A percentile compares a stretch with the other conserved stretches of the same genome.
Conservation (phyloP, 2,329 filamentous ascomycete genomes). For the Endoconidiophora polonica region DNA sequence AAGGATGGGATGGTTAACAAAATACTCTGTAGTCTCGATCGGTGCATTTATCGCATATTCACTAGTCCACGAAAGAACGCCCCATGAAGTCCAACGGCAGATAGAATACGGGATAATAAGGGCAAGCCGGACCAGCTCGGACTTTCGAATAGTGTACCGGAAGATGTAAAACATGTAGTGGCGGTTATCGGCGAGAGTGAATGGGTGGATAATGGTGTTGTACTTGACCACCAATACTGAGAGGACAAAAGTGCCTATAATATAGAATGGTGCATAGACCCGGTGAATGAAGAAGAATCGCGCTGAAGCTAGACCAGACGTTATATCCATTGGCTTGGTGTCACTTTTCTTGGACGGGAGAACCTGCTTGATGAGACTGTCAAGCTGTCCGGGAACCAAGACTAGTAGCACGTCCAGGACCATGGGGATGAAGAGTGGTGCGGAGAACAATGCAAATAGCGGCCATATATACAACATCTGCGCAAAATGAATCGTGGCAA, state of each 20-base stretch:
- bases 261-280: conserved; percentile 22
- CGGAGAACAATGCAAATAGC: conserved; percentile 76
- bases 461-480: conserved; percentile 96
- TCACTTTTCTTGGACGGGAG: not conserved
- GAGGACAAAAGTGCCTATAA: conserved; percentile 21
- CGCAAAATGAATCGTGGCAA: conserved; percentile 71
- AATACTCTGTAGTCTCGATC: conserved; percentile 11
- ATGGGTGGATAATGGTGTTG: conserved; percentile 92
- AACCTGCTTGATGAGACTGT: too few relatives aligned
- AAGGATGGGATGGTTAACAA: conserved; percentile 19
- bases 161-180: conserved; percentile 98
- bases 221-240: conserved; percentile 42
- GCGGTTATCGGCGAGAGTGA: conserved; percentile 87
- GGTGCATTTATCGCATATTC: not conserved
- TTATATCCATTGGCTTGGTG: not conserved
- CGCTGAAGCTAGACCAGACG: not conserved
- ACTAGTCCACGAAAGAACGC: conserved; percentile 31
- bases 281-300: conserved; percentile 19
- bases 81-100: conserved; percentile 52
- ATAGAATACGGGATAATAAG: conserved; percentile 55
- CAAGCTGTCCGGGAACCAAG: too few relatives aligned
- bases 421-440: conserved; percentile 50
- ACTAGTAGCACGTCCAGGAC: conserved; percentile 18
- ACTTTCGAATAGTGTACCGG: conserved; percentile 56
- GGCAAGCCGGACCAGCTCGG: conserved; percentile 46